Conservation (phyloP, 2,329 filamentous ascomycete genomes). For the Fusarium nodosum region DNA sequence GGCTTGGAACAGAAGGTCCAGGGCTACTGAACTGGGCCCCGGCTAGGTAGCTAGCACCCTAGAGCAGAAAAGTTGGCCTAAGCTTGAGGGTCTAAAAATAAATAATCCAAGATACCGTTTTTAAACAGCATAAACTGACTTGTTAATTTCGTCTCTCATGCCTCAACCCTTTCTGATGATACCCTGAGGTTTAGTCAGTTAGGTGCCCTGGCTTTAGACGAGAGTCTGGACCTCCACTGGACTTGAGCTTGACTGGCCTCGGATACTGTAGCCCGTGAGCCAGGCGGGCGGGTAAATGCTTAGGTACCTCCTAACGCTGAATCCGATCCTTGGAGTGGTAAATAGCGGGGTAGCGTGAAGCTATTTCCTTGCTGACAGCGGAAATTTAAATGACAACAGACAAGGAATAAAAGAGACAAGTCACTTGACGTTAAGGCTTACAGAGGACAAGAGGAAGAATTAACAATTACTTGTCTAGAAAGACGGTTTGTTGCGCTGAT, state of each 20-base stretch:
- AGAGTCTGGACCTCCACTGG: conserved; percentile 5
- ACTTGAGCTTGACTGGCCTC: conserved; percentile 13
- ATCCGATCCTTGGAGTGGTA: conserved; percentile 7
- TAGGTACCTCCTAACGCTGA: conserved; percentile 2
- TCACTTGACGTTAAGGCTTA: not conserved
- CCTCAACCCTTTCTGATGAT: too few relatives aligned
- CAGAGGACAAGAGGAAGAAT: too few relatives aligned
- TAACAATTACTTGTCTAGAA: too few relatives aligned
- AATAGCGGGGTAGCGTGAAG: conserved; percentile 37
- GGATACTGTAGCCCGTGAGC: conserved; percentile 37
- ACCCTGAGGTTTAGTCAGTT: not conserved
- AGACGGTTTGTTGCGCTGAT: too few relatives aligned
- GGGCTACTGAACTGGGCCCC: conserved; percentile 4
- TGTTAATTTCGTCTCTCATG: not conserved
- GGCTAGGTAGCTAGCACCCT: not conserved
- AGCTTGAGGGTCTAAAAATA: not conserved
- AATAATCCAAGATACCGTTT: not conserved
- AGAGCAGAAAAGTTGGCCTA: not conserved
- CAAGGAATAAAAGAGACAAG: not conserved
- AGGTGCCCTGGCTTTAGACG: not conserved
- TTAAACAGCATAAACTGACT: not conserved
- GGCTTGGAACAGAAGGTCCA: conserved; percentile 22
- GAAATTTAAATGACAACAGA: not conserved
- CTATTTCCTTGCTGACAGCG: conserved; percentile 5
- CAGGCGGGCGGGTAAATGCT: conserved; percentile 43